Base-by-base conservation (phyloP, 768 basidiomycete species). In the Zangia roseola region DNA sequence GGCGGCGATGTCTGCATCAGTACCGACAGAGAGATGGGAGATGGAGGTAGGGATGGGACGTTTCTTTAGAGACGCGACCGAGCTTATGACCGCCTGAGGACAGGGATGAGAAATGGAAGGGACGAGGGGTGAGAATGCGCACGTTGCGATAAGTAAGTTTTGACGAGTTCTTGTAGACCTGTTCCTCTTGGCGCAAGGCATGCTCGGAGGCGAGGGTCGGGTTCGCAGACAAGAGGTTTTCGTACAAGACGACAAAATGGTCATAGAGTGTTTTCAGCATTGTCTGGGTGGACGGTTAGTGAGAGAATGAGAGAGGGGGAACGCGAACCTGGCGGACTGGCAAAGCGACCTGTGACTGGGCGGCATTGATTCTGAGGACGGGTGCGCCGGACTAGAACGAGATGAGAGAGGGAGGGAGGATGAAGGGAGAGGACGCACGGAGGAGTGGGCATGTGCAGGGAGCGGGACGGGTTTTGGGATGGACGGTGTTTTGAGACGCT, bases 91-190 rank as follows among this genome's bases (percentile, higher is more conserved):
- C 8, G 78, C 78, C 80, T 82, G 52, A 31, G 48, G 34, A 44
- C 6, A 23, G 39, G 43, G 45, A 42, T 64, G 40, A 62, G 51
- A 44, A 35, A 44, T 23, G 46, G 40, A 25, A 40, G 10, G 21
- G 37, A 9, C 19, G 6, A 44, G 33, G 17, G 14, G 10, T n/a
- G 37, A 6, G 28, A 23, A 30, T 35, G 59, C 81, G 54, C 61
- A 89, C 90, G 71, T 88, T 87, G 42, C 91, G 86, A 67, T 95
- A 95, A 0, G 91, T 91, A 40, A 80, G 64, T 67, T 89, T 91
- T 44, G 75, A 85, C 0, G 87, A 81, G 52, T 81, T 82, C 21
- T 73, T 74, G 68, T 92, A 93, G 0, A 92, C 76, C 50, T 91
- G 85, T 28, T 81, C 79, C 60, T 95, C 93, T 59, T 95, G 91